phyloP scores from a whole-genome alignment of 352 stramenopile species.

The Pythium periplocum region DNA sequence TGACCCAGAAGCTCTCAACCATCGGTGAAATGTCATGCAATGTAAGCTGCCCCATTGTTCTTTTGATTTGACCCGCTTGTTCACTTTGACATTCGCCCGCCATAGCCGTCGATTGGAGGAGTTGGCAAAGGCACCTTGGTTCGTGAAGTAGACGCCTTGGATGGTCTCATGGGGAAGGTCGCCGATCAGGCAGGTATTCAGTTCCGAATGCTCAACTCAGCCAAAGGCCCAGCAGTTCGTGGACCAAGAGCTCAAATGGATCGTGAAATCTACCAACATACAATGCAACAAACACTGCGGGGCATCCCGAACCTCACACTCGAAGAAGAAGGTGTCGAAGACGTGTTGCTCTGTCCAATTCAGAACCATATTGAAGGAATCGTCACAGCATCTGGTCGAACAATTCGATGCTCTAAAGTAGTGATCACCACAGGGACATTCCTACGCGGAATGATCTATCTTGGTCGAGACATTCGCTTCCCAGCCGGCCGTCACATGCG shows the following conservation, averaged over 20 bases:
- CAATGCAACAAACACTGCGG: conserved; percentile 88
- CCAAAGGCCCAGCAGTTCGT: conserved; percentile 88
- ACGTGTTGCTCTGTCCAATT: conserved; percentile 87
- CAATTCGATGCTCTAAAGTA: conserved; percentile 52
- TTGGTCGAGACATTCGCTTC: conserved; percentile 89
- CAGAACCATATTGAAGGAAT: conserved; percentile 59
- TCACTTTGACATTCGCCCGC: conserved; percentile 2
- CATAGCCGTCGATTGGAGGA: conserved; percentile 94
- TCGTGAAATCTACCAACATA: conserved; percentile 94
- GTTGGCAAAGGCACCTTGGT: conserved; percentile 99
- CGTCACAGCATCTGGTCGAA: conserved; percentile 45
- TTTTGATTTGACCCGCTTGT: not conserved
- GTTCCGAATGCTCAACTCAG: conserved; percentile 96
- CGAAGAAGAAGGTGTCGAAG: conserved; percentile 93
- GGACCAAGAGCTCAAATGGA: conserved; percentile 95
- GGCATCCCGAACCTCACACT: conserved; percentile 87
- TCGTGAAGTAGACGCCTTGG: conserved; percentile 96
- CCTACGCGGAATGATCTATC: conserved; percentile 94
- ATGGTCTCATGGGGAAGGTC: conserved; percentile 96
- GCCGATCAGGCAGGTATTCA: conserved; percentile 96
- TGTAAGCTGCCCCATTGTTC: conserved; percentile 32
- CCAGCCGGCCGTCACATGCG: conserved; percentile 92
- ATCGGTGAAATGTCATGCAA: conserved; percentile 99
- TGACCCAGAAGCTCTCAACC: conserved; percentile 94
- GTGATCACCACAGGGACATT: conserved; percentile 99